These are phyloP conservation scores for Cyclostephanos tholiformis DNA, from an alignment of 108 stramenopile species.

Conservation along the genomic window DNA sequence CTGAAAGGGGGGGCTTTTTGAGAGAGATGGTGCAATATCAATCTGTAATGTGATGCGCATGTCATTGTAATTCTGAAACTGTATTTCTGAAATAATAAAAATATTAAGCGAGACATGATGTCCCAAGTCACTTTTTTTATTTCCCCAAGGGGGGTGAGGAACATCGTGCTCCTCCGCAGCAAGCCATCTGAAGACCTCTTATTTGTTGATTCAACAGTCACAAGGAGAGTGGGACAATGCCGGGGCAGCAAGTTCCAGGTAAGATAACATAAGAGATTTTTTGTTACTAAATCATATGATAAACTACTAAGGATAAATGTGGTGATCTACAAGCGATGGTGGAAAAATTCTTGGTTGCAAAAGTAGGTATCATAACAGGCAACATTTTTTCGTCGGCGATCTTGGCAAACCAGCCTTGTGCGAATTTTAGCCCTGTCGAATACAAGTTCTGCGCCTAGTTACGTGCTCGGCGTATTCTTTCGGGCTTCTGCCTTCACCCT, in stretches of 20 bases:
- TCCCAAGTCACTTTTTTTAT: neutral
- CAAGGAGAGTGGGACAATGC: neutral
- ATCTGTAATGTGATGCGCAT: conserved; percentile 1
- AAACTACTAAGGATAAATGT: neutral
- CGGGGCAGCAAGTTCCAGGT: neutral
- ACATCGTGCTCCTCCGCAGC: neutral
- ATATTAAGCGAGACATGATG: no score
- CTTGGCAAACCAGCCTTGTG: neutral
- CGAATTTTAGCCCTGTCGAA: neutral
- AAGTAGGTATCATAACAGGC: neutral
- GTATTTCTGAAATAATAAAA: no score
- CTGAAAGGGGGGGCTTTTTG: conserved; percentile 1
- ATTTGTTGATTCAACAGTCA: neutral
- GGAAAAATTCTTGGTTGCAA: neutral
- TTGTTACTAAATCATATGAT: neutral
- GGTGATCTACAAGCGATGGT: neutral
- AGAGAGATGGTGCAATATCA: conserved; percentile 9
- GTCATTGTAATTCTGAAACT: conserved; percentile 5
- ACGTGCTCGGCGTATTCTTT: conserved; percentile 58
- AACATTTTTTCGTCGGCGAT: neutral
- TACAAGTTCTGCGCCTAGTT: conserved; percentile 2
- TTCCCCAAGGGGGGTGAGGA: neutral
- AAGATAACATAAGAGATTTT: neutral
- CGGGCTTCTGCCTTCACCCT: conserved; percentile 85
- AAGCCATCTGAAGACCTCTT: neutral